Evolutionary conservation across 1,284 basidiomycete species (phyloP), one percentile per base, ranked within the genome.

Genomic region (Termitomyces sp.): DNA sequence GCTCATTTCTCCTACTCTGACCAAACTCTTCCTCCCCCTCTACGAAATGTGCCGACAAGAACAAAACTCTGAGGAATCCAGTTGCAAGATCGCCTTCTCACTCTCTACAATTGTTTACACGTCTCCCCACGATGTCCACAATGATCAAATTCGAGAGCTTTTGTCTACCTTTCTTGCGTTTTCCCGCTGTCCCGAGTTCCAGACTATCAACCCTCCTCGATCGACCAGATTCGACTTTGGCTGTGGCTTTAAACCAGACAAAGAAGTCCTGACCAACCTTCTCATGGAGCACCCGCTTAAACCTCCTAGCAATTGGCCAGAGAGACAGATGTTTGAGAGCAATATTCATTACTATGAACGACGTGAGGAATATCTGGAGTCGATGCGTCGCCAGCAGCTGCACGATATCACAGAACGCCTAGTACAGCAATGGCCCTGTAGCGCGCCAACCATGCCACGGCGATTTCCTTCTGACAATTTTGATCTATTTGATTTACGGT

Each of bases 81-180:
- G 26, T 19, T 42, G 59, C 17, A 57, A 60, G 5, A 30, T 76
- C 12, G 54, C 64, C 19, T 75, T 73, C 55, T 66, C 65, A 5
- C 63, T 72, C 0, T 57, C 69, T 5, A 64, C 67, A 1, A 63
- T 72, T 58, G 65, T 57, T n/a, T 77, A 71, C 54, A 52, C 54
- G 0, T 63, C 59, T 50, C 46, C 19, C 6, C 13, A 40, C n/a
- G 15, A 46, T 49, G 26, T 10, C n/a, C 8, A 12, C 10, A 9
- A 17, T 17, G 28, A 30, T 41, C 26, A 24, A 3, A 39, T 54
- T 10, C 17, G 19, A 3, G 34, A 57, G 1, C 56, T 69, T 13
- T 59, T 72, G 7, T 61, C 63, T 0, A 58, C 62, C 1, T 55
- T 77, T 3, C 48, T 74, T 2, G 62, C 70, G 2, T 68, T 76